Evolutionary conservation across 306 rosid species (phyloP), one percentile per base, ranked within the genome.

Genomic region (Morella rubra): DNA sequence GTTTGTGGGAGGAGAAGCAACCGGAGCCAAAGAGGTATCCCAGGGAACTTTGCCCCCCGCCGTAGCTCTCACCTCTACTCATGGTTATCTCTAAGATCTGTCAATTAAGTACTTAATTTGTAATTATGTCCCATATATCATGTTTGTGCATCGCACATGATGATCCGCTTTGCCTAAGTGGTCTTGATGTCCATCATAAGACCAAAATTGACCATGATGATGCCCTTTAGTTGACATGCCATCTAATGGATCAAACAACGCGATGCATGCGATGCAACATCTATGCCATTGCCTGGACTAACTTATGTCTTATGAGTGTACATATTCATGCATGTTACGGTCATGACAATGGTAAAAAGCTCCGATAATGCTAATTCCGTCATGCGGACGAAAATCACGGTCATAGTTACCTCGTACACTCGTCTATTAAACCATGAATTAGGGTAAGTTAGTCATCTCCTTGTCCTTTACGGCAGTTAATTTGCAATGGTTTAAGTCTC

Each of bases 11-110:
- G 74, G 84, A 41, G 93, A 73, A 52, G 84, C 73, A 51, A 69
- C 87, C 93, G n/a, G 89, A 84, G 2, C 91, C 86, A 74, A 91
- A 91, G 13, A 91, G 91, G 50, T 89, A 91, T 41, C 93, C 93
- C 83, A 91, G 81, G 1, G 93, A 91, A 64, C 96, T 91, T 20
- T 79, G 88, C 45, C 91, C 96, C 6, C 96, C 93, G 10, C 91
- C 96, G 37, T 27, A 81, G 86, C 90, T 89, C 59, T 75, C 93
- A 18, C 96, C 93, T 87, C 93, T 85, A 74, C 89, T 91, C 93
- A 87, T 91, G 75, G 40, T 19, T 73, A 54, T 72, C 65, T 44
- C 42, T 59, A 16, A 72, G 46, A 66, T 55, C 75, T 60, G 47
- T 53, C 18, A 40, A 42, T 22, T 27, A 19, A 53, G 42, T 6